Conservation (phyloP, 768 basidiomycete genomes). For the Naganishia friedmannii region DNA sequence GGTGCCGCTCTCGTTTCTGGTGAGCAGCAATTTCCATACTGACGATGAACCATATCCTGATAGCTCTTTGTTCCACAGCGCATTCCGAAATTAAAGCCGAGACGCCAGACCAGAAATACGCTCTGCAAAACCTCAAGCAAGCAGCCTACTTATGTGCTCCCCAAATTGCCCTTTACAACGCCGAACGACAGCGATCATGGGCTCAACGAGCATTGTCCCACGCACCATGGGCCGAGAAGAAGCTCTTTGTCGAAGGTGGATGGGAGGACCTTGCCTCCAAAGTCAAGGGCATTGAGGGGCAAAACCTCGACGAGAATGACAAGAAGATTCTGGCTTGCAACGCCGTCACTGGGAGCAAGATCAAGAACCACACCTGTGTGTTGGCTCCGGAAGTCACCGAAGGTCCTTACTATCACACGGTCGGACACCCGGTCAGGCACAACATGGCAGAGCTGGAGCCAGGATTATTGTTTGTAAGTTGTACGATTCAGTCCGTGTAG, state of each 20-base stretch:
- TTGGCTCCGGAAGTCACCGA: slow-evolving; percentile 35
- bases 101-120: slow-evolving; percentile 38
- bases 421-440: slow-evolving; percentile 47
- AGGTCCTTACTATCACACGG: slow-evolving; percentile 44
- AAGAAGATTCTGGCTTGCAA: slow-evolving; percentile 38
- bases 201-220: slow-evolving; percentile 34
- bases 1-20: slow-evolving; percentile 27
- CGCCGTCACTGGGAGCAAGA: slow-evolving; percentile 36
- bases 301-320: slow-evolving; percentile 17
- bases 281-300: slow-evolving; percentile 26
- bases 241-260: slow-evolving; percentile 43
- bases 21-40: slow-evolving; percentile 1
- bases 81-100: slow-evolving; percentile 30
- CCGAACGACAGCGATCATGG: slow-evolving; percentile 34
- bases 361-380: slow-evolving; percentile 48
- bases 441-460: slow-evolving; percentile 51
- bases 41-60: neutral
- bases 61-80: slow-evolving; percentile 14
- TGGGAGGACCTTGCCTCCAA: slow-evolving; percentile 38
- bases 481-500: neutral
- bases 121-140: slow-evolving; percentile 36
- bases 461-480: slow-evolving; percentile 43
- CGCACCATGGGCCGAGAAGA: slow-evolving; percentile 34
- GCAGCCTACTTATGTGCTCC: slow-evolving; percentile 46
- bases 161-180: slow-evolving; percentile 36